These are phyloP conservation scores for Fagopyrum tataricum DNA, from an alignment of 148 eudicot genomes.

Conservation along the genomic window DNA sequence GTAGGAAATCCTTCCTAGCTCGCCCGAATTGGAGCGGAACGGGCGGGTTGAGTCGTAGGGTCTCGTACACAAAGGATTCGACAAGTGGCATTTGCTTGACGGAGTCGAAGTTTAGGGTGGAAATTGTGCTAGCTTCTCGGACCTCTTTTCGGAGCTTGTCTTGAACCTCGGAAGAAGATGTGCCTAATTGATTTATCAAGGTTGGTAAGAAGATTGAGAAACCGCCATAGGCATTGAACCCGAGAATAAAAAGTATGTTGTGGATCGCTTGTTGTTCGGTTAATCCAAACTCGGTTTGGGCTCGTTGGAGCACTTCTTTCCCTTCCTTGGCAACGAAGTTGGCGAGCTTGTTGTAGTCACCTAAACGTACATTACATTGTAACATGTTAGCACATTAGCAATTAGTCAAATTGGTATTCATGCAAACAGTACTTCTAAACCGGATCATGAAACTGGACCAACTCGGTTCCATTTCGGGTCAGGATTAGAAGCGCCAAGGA, in stretches of 20 bases:
- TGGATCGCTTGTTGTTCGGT: constrained; percentile 47
- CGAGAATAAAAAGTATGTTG: constrained; percentile 61
- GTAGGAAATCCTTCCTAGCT: constrained; percentile 64
- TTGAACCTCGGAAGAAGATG: constrained; percentile 35
- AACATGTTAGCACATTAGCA: no score
- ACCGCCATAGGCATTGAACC: constrained; percentile 87
- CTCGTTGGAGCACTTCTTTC: constrained; percentile 36
- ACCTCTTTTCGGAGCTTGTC: constrained; percentile 50
- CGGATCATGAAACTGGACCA: no score
- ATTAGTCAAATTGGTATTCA: no score
- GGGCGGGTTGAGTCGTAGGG: constrained; percentile 65
- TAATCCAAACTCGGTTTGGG: constrained; percentile 47
- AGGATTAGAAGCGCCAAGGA: no score
- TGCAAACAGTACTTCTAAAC: no score
- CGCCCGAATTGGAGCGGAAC: constrained; percentile 68
- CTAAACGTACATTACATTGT: neutral
- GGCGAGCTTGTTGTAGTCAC: constrained; percentile 53
- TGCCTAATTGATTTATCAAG: constrained; percentile 29
- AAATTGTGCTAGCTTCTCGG: constrained; percentile 20
- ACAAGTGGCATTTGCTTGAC: constrained; percentile 50
- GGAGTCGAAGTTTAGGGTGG: constrained; percentile 28
- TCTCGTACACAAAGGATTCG: constrained; percentile 71
- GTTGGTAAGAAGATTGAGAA: constrained; percentile 42
- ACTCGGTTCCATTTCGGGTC: no score
- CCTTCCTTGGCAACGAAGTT: constrained; percentile 49